phyloP scores from a whole-genome alignment of 139 green algal genomes.

The Dunaliella sp. region DNA sequence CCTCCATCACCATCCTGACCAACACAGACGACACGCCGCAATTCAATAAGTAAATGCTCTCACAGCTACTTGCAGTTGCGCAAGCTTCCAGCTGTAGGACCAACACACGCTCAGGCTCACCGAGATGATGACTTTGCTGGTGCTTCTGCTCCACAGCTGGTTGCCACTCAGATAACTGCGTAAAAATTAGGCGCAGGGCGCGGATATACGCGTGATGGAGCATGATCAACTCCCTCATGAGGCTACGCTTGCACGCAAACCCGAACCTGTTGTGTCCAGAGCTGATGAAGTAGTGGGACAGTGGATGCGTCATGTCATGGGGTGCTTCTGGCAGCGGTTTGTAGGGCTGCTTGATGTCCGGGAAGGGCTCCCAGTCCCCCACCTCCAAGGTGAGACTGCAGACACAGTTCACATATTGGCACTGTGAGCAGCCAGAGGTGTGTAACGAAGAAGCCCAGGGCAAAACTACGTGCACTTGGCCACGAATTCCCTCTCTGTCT shows the following conservation, averaged over 20 bases:
- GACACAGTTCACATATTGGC: no score
- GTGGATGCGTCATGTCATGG: constrained; percentile 27
- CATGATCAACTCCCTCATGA: no score
- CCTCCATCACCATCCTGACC: no score
- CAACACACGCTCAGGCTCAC: no score
- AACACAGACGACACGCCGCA: background rate
- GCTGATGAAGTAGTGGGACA: constrained; percentile 33
- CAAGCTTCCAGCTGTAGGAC: background rate
- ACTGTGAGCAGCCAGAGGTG: no score
- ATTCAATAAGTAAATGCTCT: background rate
- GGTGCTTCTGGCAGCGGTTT: background rate
- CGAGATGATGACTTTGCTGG: constrained; percentile 19
- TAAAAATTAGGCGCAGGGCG: no score
- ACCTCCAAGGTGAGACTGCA: constrained; percentile 17
- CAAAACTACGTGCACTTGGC: no score
- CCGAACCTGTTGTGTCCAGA: constrained; percentile 33
- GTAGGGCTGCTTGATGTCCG: background rate
- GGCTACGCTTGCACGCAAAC: background rate
- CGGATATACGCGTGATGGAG: background rate
- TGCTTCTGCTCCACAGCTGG: constrained; percentile 15
- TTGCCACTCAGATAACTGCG: constrained; percentile 29
- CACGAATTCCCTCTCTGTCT: no score
- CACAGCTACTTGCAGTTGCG: background rate
- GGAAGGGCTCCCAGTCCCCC: constrained; percentile 21
- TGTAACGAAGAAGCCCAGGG: no score